Evolutionary conservation across 2,329 filamentous ascomycete genomes (phyloP).

Genomic region (Pyrenochaeta sp.): DNA sequence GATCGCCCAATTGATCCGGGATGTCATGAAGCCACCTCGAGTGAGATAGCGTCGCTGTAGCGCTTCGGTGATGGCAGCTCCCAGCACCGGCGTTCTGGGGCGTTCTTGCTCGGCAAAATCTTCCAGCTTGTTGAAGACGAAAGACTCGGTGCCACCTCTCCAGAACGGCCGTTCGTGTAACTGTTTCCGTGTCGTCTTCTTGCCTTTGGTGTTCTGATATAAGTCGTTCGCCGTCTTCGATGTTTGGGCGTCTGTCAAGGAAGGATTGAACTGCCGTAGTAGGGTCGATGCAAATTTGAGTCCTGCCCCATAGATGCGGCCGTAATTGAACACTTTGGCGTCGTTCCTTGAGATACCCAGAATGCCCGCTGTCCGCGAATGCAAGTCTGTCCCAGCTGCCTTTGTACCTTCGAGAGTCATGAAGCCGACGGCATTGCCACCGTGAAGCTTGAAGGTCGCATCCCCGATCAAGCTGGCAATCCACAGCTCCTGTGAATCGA

Average conservation of each 20-base stretch:
- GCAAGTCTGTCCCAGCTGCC: conserved; percentile 89
- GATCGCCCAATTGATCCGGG: conserved; percentile 98
- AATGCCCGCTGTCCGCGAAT: conserved; percentile 91
- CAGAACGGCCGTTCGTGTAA: conserved; percentile 83
- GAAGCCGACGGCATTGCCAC: conserved; percentile 96
- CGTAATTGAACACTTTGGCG: conserved; percentile 98
- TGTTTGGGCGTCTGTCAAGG: conserved; percentile 80
- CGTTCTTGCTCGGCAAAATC: conserved; percentile 96
- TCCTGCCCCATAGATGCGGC: conserved; percentile 97
- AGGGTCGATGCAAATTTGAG: conserved; percentile 91
- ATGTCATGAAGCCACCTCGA: conserved; percentile 92
- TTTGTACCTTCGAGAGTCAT: conserved; percentile 99
- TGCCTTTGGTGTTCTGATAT: conserved; percentile 89
- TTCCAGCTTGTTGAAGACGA: conserved; percentile 98
- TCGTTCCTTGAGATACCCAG: conserved; percentile 93
- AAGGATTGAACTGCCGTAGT: conserved; percentile 91
- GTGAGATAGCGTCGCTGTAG: conserved; percentile 87
- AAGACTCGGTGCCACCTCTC: conserved; percentile 95
- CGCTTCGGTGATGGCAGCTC: conserved; percentile 94
- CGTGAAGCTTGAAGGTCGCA: conserved; percentile 92
- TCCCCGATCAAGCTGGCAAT: conserved; percentile 96
- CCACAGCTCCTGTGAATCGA: conserved; percentile 97
- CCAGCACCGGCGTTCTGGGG: conserved; percentile 89
- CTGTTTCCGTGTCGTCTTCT: conserved; percentile 77
- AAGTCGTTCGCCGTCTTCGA: conserved; percentile 77